phyloP scores from a whole-genome alignment of 495 filamentous ascomycete genomes.

The Neurospora africana region DNA sequence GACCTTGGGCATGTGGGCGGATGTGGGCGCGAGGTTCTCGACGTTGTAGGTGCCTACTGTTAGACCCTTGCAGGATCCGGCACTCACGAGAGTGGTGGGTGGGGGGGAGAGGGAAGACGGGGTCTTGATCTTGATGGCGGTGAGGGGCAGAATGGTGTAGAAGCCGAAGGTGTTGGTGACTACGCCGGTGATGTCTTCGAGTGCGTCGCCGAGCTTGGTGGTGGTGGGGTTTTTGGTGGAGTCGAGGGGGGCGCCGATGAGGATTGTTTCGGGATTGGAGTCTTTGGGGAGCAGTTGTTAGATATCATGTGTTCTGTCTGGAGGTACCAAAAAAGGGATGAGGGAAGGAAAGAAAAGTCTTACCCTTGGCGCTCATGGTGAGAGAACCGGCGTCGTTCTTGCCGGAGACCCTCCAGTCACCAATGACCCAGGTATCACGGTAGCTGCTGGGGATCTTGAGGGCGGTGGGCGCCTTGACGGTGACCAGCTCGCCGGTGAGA shows the following conservation, averaged over 20 bases:
- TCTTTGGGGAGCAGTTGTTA: constrained; percentile 19
- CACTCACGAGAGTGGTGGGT: constrained; percentile 34
- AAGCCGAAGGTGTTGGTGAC: constrained; percentile 47
- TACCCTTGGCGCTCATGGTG: constrained; percentile 38
- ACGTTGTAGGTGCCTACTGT: constrained; percentile 52
- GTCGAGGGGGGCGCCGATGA: constrained; percentile 48
- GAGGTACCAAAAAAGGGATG: too few species aligned
- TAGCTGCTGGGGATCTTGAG: constrained; percentile 43
- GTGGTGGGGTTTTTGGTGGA: constrained; percentile 44
- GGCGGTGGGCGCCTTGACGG: constrained; percentile 35
- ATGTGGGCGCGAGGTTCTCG: constrained; percentile 43
- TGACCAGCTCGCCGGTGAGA: constrained; percentile 47
- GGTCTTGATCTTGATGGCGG: constrained; percentile 31
- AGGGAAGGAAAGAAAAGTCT: background rate
- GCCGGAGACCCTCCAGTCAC: constrained; percentile 43
- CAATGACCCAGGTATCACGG: constrained; percentile 52
- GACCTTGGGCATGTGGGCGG: constrained; percentile 34
- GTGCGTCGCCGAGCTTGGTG: constrained; percentile 43
- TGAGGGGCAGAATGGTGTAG: constrained; percentile 49
- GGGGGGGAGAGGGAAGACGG: constrained; percentile 20
- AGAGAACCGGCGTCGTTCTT: constrained; percentile 44
- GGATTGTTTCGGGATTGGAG: constrained; percentile 52
- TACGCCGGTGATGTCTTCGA: constrained; percentile 49
- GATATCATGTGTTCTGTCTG: background rate
- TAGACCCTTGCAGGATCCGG: constrained; percentile 37